Conservation (phyloP, 2,329 filamentous ascomycete species). For the Sporothrix pseudoabietina region DNA sequence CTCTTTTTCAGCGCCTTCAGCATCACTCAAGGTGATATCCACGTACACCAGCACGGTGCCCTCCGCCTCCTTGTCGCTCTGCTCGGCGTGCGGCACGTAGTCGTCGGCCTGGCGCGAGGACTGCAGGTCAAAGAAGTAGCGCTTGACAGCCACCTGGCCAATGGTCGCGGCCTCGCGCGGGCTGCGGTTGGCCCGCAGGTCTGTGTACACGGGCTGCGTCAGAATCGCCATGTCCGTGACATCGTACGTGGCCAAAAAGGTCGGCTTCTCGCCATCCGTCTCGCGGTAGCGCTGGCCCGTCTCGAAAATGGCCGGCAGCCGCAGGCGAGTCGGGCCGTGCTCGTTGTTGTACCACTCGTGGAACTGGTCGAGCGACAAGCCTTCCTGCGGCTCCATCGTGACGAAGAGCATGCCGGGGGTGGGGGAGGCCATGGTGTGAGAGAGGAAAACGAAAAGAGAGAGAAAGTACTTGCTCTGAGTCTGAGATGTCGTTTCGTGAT, state of each 20-base stretch:
- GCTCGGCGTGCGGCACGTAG: conserved; percentile 62
- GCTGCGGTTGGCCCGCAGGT: conserved; percentile 61
- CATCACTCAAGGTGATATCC: conserved; percentile 54
- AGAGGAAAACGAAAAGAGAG: neutral
- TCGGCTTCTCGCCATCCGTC: conserved; percentile 61
- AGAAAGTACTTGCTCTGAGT: neutral
- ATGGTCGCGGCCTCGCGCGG: conserved; percentile 57
- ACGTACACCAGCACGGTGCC: conserved; percentile 65
- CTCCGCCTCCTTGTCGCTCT: conserved; percentile 60
- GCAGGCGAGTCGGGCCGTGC: conserved; percentile 79
- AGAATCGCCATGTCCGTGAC: conserved; percentile 73
- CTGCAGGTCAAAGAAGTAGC: conserved; percentile 70
- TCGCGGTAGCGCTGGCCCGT: conserved; percentile 81
- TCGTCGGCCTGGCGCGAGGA: conserved; percentile 56
- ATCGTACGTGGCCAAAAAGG: conserved; percentile 79
- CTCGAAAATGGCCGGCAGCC: conserved; percentile 69
- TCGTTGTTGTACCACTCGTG: conserved; percentile 96
- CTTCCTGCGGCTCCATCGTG: conserved; percentile 76
- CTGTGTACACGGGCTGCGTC: conserved; percentile 68
- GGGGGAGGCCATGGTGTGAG: conserved; percentile 31
- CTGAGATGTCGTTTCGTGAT: neutral
- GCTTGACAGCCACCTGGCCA: conserved; percentile 63
- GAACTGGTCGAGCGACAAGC: conserved; percentile 68
- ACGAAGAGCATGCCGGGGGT: conserved; percentile 76
- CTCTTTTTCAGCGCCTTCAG: conserved; percentile 50